A percentile compares a stretch with the other conserved stretches of the same genome.
Evolutionary conservation across 169 alveolate genomes (phyloP).

Genomic region (Plasmodium yoelii): DNA sequence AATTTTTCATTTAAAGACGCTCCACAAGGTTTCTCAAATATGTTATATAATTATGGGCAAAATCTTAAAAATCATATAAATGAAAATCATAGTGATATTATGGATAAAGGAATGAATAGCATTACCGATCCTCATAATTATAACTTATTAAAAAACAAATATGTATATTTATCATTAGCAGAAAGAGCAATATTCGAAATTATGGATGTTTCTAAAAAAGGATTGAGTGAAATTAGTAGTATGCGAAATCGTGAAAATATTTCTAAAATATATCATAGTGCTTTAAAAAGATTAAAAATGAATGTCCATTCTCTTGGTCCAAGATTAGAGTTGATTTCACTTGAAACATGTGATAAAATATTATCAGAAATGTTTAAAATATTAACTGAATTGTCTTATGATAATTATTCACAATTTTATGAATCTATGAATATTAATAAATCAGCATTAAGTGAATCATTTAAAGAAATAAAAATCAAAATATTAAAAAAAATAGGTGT

Average conservation of each 20-base stretch:
- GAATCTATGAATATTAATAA: conserved; percentile 35
- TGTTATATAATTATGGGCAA: too few relatives aligned
- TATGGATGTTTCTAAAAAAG: conserved; percentile 27
- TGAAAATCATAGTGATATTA: neutral
- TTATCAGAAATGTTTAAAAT: conserved; percentile 55
- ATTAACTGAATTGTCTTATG: conserved; percentile 47
- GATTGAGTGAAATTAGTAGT: conserved; percentile 22
- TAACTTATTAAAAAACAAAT: conserved; percentile 1
- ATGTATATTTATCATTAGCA: conserved; percentile 16
- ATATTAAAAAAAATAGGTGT: conserved; percentile 58
- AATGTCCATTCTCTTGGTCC: neutral
- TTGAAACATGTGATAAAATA: conserved; percentile 43
- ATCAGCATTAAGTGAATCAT: conserved; percentile 23
- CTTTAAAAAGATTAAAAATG: conserved; percentile 14
- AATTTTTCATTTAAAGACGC: too few relatives aligned
- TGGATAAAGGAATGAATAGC: neutral
- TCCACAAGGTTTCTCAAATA: too few relatives aligned
- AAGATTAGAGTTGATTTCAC: conserved; percentile 1
- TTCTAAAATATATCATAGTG: conserved; percentile 18
- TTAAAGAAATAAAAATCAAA: conserved; percentile 35
- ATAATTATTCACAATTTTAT: conserved; percentile 34
- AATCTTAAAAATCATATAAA: too few relatives aligned
- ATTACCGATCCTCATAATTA: neutral
- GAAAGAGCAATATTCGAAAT: conserved; percentile 47
- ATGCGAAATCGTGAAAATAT: neutral